These are phyloP conservation scores for Calvatia gigantea DNA, from an alignment of 768 basidiomycete species.

Conservation along the genomic window DNA sequence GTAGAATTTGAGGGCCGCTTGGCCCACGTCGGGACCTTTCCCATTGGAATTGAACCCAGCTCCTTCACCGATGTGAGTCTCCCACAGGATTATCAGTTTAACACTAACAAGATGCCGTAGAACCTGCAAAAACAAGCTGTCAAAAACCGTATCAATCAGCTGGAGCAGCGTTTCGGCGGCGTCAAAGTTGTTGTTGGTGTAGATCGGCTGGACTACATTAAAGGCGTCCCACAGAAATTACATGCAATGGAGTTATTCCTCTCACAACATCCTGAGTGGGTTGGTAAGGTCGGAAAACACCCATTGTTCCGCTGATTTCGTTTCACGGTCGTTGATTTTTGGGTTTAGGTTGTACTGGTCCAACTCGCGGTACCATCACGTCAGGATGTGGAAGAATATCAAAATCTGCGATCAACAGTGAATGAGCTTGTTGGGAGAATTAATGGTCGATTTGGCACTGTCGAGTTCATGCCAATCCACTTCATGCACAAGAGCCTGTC, in stretches of 20 bases:
- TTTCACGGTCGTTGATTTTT: neutral
- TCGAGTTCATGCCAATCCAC: conserved; percentile 99
- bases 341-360: conserved; percentile 78
- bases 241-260: conserved; percentile 97
- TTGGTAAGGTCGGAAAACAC: conserved; percentile 75
- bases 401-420: conserved; percentile 91
- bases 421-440: conserved; percentile 98
- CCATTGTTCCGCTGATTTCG: neutral
- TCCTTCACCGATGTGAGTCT: conserved; percentile 78
- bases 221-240: conserved; percentile 98
- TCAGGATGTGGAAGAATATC: conserved; percentile 99
- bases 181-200: conserved; percentile 98
- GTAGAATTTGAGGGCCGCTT: conserved; percentile 94
- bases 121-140: conserved; percentile 80
- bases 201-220: conserved; percentile 98
- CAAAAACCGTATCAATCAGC: conserved; percentile 70
- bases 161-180: conserved; percentile 89
- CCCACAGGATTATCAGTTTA: neutral
- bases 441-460: conserved; percentile 97
- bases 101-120: conserved; percentile 29
- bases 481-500: conserved; percentile 96
- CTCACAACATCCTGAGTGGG: conserved; percentile 97
- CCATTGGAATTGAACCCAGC: conserved; percentile 94
- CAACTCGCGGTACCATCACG: conserved; percentile 97
- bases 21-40: conserved; percentile 97